These are phyloP conservation scores for Heracleum sosnowskyi DNA, from an alignment of 129 eudicot species.

Conservation along the genomic window DNA sequence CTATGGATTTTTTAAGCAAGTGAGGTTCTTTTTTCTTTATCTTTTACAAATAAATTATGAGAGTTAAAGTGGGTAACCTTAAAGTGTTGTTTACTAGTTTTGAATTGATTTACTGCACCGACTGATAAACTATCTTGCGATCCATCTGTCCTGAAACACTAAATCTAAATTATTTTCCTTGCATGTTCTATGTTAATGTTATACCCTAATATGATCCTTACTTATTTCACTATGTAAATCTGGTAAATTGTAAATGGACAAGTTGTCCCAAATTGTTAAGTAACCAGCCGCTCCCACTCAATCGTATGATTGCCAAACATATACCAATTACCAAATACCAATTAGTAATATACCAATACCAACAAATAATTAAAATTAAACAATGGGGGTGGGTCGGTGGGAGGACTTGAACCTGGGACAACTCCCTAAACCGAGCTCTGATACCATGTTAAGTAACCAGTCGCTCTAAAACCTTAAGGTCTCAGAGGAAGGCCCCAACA, in stretches of 20 bases:
- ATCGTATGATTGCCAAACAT: too few relatives aligned
- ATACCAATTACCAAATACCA: too few relatives aligned
- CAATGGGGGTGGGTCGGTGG: too few relatives aligned
- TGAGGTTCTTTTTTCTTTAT: constrained; percentile 6
- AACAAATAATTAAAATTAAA: too few relatives aligned
- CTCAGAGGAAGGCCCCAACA: too few relatives aligned
- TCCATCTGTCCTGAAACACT: not conserved
- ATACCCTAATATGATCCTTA: not conserved
- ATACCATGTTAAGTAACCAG: too few relatives aligned
- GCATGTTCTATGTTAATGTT: not conserved
- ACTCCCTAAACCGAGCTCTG: too few relatives aligned
- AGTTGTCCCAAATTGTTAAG: too few relatives aligned
- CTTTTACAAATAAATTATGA: not conserved
- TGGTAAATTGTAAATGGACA: not conserved
- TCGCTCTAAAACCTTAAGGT: too few relatives aligned
- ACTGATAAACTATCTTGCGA: not conserved
- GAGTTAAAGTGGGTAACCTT: not conserved
- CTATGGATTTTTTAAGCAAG: constrained; percentile 90
- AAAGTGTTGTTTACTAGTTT: not conserved
- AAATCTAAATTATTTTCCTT: not conserved
- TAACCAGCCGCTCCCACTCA: too few relatives aligned
- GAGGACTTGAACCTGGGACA: too few relatives aligned
- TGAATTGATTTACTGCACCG: not conserved
- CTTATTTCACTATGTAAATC: not conserved
- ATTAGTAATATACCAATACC: too few relatives aligned